Percentiles rank a stretch among this genome's conserved stretches.
These are phyloP conservation scores for Mycena maculata DNA, from an alignment of 768 basidiomycete species.

Conservation along the genomic window DNA sequence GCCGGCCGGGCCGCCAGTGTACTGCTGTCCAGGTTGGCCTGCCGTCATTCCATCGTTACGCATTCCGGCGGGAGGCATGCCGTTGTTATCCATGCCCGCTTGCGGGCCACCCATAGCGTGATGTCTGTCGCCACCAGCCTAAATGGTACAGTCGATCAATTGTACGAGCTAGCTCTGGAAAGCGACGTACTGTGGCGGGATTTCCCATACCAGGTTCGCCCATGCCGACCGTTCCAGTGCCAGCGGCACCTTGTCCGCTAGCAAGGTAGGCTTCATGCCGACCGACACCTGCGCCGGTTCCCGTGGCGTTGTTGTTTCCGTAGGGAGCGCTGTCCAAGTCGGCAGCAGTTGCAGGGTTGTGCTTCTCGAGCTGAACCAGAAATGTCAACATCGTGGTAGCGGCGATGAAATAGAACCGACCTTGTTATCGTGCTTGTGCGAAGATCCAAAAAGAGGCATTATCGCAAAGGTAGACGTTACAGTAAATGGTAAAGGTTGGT, in stretches of 20 bases:
- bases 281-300: not conserved
- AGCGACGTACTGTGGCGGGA: not conserved
- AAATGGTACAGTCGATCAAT: not conserved
- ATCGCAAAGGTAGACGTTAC: not conserved
- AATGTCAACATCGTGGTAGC: not conserved
- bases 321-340: slow-evolving; percentile 1
- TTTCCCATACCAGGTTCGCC: slow-evolving; percentile 8
- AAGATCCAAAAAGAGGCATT: slow-evolving; percentile 27
- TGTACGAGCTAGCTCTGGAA: not conserved
- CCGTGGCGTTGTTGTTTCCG: not conserved
- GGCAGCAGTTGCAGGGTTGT: not conserved
- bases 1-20: not conserved
- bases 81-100: slow-evolving; percentile 3
- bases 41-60: slow-evolving; percentile 14
- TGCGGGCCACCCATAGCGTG: not conserved
- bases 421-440: slow-evolving; percentile 15
- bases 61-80: slow-evolving; percentile 1
- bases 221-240: slow-evolving; percentile 7
- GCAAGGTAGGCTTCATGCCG: not conserved
- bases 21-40: slow-evolving; percentile 12
- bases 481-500: not conserved
- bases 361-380: slow-evolving; percentile 22
- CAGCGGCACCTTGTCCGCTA: not conserved
- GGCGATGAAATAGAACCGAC: not conserved
- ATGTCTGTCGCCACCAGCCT: slow-evolving; percentile 17